Conservation (phyloP, 176 grass and related monocot genomes). For the Tuctoria greenei region DNA sequence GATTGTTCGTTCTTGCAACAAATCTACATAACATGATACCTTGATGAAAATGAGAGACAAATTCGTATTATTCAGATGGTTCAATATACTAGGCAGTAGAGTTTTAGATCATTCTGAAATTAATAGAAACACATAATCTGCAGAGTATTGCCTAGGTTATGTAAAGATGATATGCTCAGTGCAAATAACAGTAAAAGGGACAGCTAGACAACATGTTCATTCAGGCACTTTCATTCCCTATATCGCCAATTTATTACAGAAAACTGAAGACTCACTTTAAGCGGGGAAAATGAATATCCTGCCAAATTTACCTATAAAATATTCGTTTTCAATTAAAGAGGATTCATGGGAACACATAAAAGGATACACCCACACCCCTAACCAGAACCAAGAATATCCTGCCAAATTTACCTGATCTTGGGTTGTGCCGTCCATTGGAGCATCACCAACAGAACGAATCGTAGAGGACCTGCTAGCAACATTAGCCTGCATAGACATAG, state of each 20-base stretch:
- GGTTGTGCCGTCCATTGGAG: slow-evolving; percentile 51
- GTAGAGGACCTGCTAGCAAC: slow-evolving; percentile 47
- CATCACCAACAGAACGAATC: slow-evolving; percentile 54
- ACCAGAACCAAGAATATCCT: slow-evolving; percentile 9
- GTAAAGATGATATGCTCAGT: not conserved
- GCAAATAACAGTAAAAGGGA: slow-evolving; percentile 14
- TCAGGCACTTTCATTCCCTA: not conserved
- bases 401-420: slow-evolving; percentile 73
- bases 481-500: slow-evolving; percentile 49
- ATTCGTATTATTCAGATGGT: slow-evolving; percentile 18
- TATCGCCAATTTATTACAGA: slow-evolving; percentile 6
- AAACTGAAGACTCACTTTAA: too few species aligned
- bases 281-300: too few species aligned
- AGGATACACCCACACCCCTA: not conserved
- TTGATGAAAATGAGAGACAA: slow-evolving; percentile 17
- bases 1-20: not conserved
- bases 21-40: slow-evolving; percentile 10
- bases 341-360: not conserved
- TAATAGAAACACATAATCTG: not conserved
- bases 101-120: not conserved
- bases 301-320: too few species aligned
- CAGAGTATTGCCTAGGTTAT: not conserved
- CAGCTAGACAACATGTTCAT: slow-evolving; percentile 13
- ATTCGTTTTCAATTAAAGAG: not conserved
- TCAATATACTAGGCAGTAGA: slow-evolving; percentile 8